These are phyloP conservation scores for Globisporangium takayamanum DNA, from an alignment of 352 stramenopile species.

Conservation along the genomic window DNA sequence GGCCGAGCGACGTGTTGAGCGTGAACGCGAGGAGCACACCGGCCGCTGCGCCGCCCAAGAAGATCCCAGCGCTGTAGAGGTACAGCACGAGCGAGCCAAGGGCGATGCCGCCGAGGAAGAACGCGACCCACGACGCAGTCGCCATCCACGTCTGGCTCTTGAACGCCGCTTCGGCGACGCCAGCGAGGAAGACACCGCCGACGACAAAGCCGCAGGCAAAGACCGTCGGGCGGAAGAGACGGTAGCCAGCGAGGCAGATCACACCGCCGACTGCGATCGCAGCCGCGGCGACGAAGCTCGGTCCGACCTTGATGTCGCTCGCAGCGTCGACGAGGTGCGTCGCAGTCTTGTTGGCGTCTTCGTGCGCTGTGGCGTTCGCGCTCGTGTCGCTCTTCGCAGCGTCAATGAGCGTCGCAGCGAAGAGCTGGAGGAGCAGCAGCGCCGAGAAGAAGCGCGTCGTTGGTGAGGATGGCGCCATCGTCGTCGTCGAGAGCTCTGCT, in stretches of 20 bases:
- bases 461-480: not conserved
- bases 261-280: slow-evolving; percentile 24
- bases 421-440: slow-evolving; percentile 10
- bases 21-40: slow-evolving; percentile 40
- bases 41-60: slow-evolving; percentile 30
- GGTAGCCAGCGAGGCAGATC: slow-evolving; percentile 32
- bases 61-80: slow-evolving; percentile 44
- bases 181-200: slow-evolving; percentile 30
- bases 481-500: not conserved
- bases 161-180: slow-evolving; percentile 31
- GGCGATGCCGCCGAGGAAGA: slow-evolving; percentile 32
- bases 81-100: slow-evolving; percentile 25
- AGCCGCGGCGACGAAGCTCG: slow-evolving; percentile 26
- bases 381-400: slow-evolving; percentile 2
- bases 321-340: slow-evolving; percentile 23
- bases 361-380: slow-evolving; percentile 1
- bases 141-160: slow-evolving; percentile 24
- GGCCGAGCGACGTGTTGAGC: slow-evolving; percentile 37
- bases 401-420: not conserved
- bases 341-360: slow-evolving; percentile 15
- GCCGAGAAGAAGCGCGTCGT: not conserved
- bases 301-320: slow-evolving; percentile 22
- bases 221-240: slow-evolving; percentile 28
- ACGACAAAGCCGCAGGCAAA: slow-evolving; percentile 39
- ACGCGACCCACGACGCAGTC: slow-evolving; percentile 43